These are phyloP conservation scores for Gentiana straminea DNA, from an alignment of 257 asterid species.

Conservation along the genomic window DNA sequence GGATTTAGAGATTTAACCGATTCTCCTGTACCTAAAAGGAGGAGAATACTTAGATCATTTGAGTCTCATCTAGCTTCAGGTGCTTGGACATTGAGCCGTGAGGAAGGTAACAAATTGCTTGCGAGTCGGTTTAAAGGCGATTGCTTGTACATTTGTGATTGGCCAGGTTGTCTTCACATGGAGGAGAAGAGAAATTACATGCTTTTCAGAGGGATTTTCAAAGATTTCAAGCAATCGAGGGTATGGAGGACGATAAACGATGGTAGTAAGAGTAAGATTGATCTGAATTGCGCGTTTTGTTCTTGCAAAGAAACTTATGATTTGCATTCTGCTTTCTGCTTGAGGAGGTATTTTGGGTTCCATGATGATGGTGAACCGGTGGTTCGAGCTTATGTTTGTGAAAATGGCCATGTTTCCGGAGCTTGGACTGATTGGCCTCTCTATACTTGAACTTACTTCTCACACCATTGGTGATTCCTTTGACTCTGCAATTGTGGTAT, in stretches of 20 bases:
- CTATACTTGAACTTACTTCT: slow-evolving; percentile 34
- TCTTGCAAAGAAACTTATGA: slow-evolving; percentile 64
- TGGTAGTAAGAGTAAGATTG: slow-evolving; percentile 48
- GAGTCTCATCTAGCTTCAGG: slow-evolving; percentile 65
- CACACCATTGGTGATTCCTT: too few species aligned
- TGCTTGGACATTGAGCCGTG: slow-evolving; percentile 74
- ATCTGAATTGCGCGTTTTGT: slow-evolving; percentile 64
- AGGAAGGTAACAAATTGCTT: slow-evolving; percentile 71
- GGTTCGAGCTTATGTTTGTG: slow-evolving; percentile 86
- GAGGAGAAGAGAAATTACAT: slow-evolving; percentile 90
- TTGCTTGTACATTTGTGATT: slow-evolving; percentile 68
- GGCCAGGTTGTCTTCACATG: slow-evolving; percentile 82
- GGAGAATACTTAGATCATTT: slow-evolving; percentile 31
- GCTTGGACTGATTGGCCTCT: slow-evolving; percentile 97
- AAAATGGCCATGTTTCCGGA: slow-evolving; percentile 89
- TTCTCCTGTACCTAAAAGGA: slow-evolving; percentile 22
- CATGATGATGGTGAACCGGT: slow-evolving; percentile 92
- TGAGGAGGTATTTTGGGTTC: slow-evolving; percentile 72
- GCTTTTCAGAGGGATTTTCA: slow-evolving; percentile 78
- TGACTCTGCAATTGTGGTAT: too few species aligned
- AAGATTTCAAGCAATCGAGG: slow-evolving; percentile 80
- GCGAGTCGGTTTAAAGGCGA: slow-evolving; percentile 81
- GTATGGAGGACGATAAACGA: slow-evolving; percentile 93
- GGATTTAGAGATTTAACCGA: slow-evolving; percentile 13
- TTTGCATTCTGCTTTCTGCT: slow-evolving; percentile 71